Conservation (phyloP, 441 rosid species). For the Rhodomyrtus psidioides region DNA sequence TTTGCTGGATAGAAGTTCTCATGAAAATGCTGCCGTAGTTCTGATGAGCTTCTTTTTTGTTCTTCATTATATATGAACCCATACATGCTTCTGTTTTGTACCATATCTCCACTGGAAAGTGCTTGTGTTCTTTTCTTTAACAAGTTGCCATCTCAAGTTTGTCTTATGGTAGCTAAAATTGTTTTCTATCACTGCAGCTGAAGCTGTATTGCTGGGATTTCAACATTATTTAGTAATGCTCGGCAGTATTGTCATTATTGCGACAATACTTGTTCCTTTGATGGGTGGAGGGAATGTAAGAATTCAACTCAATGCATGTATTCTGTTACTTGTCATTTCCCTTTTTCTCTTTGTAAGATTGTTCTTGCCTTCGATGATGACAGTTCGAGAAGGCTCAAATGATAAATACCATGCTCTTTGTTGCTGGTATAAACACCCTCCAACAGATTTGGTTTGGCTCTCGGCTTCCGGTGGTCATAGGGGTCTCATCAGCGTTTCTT, state of each 20-base stretch:
- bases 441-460: slow-evolving; percentile 58
- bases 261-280: slow-evolving; percentile 54
- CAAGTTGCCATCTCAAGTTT: not conserved
- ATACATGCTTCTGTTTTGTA: not conserved
- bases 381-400: slow-evolving; percentile 77
- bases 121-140: not conserved
- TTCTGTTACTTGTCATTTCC: not conserved
- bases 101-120: not conserved
- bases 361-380: not conserved
- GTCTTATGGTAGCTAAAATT: not conserved
- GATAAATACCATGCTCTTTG: slow-evolving; percentile 60
- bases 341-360: not conserved
- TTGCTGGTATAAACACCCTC: slow-evolving; percentile 67
- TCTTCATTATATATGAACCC: not conserved
- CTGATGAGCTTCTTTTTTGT: no score
- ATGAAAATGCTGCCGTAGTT: not conserved
- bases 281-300: slow-evolving; percentile 85
- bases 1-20: not conserved
- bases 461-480: slow-evolving; percentile 75
- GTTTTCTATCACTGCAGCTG: slow-evolving; percentile 38
- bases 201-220: slow-evolving; percentile 59
- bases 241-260: slow-evolving; percentile 64
- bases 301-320: not conserved
- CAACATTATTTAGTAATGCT: slow-evolving; percentile 87
- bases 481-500: slow-evolving; percentile 62